phyloP scores from a whole-genome alignment of 2,329 filamentous ascomycete genomes.

The Exophiala oligosperma region DNA sequence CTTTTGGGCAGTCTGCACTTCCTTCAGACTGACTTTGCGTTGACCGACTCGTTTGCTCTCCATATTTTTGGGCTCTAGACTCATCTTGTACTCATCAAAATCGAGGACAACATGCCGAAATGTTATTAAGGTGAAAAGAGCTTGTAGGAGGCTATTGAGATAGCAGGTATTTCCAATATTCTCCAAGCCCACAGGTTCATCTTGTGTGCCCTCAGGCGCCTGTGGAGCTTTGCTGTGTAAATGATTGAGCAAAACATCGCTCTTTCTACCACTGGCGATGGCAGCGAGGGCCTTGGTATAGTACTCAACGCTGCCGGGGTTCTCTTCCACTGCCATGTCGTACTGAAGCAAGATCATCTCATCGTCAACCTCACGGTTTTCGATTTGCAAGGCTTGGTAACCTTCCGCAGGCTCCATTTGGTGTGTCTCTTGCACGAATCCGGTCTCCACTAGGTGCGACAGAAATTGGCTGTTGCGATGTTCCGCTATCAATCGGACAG shows the following conservation, averaged over 20 bases:
- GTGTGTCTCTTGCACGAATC: conserved; percentile 52
- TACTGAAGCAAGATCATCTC: conserved; percentile 52
- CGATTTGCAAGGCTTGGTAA: conserved; percentile 52
- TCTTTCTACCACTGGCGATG: conserved; percentile 46
- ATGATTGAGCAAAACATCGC: conserved; percentile 31
- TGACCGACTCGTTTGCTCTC: conserved; percentile 73
- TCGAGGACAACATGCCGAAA: conserved; percentile 78
- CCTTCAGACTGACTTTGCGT: conserved; percentile 60
- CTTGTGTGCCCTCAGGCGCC: conserved; percentile 37
- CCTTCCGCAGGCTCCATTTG: conserved; percentile 59
- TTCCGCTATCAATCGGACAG: conserved; percentile 60
- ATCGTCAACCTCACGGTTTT: conserved; percentile 53
- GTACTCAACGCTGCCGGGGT: conserved; percentile 45
- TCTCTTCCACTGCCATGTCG: conserved; percentile 47
- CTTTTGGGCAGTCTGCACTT: conserved; percentile 64
- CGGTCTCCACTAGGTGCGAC: conserved; percentile 54
- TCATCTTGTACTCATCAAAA: conserved; percentile 70
- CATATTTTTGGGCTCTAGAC: conserved; percentile 64
- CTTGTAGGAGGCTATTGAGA: conserved; percentile 92
- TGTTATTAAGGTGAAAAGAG: conserved; percentile 84
- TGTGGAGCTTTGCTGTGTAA: conserved; percentile 21
- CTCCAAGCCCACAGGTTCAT: conserved; percentile 78
- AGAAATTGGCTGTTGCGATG: conserved; percentile 57
- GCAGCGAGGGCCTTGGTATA: conserved; percentile 50
- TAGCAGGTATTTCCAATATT: conserved; percentile 99